Conservation (phyloP, 2,329 filamentous ascomycete species). For the Ophiostoma australiae region DNA sequence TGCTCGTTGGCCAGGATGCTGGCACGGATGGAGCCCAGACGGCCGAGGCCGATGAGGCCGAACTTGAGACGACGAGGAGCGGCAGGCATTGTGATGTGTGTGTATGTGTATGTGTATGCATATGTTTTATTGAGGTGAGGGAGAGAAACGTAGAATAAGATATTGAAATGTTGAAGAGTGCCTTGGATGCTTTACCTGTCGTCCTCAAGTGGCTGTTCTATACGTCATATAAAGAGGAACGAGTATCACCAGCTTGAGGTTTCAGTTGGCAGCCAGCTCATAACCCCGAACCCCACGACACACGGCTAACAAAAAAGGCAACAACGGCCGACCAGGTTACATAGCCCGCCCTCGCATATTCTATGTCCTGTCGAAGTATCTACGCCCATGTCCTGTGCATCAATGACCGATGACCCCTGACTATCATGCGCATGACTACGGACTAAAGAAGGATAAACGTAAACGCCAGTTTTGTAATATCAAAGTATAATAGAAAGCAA, state of each 20-base stretch:
- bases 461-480: background rate
- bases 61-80: slow-evolving; percentile 20
- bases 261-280: background rate
- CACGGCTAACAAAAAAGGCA: background rate
- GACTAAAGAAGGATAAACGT: background rate
- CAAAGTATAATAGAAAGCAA: background rate
- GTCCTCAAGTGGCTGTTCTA: background rate
- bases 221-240: background rate
- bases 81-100: slow-evolving; percentile 17
- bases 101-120: background rate
- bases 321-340: background rate
- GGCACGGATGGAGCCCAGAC: slow-evolving; percentile 33
- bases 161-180: background rate
- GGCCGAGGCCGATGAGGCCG: slow-evolving; percentile 31
- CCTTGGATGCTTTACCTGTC: background rate
- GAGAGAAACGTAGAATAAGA: background rate
- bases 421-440: background rate
- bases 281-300: background rate
- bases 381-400: background rate
- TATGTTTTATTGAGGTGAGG: background rate
- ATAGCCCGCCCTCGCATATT: background rate
- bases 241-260: background rate
- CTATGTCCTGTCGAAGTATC: background rate
- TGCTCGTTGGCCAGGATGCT: slow-evolving; percentile 35
- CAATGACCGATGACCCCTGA: background rate